phyloP scores from a whole-genome alignment of 2,329 filamentous ascomycete species.

The Alternaria consortialis region DNA sequence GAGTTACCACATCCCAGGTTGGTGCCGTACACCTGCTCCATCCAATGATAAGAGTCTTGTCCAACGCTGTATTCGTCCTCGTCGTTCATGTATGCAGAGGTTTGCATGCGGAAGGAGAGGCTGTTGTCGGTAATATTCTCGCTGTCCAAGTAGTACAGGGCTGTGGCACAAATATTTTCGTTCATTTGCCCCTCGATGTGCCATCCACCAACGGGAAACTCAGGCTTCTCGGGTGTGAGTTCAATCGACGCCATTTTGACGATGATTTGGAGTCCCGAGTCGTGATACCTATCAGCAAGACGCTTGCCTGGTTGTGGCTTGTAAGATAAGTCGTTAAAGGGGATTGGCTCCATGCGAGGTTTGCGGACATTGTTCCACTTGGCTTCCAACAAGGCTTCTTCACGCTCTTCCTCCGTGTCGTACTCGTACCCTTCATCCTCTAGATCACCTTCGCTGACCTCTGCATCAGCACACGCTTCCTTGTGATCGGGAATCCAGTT shows the following conservation, averaged over 20 bases:
- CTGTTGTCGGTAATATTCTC: conserved; percentile 64
- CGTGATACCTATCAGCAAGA: conserved; percentile 22
- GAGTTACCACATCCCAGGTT: conserved; percentile 1
- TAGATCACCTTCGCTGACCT: conserved; percentile 8
- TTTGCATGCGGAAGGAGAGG: conserved; percentile 36
- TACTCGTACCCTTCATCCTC: neutral
- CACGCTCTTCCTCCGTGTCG: neutral
- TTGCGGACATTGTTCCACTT: conserved; percentile 32
- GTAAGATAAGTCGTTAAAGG: conserved; percentile 27
- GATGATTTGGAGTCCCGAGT: conserved; percentile 64
- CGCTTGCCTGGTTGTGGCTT: conserved; percentile 13
- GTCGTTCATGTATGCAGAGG: conserved; percentile 11
- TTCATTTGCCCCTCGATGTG: conserved; percentile 63
- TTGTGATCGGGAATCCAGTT: conserved; percentile 26
- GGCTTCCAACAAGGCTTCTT: conserved; percentile 4
- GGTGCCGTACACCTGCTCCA: conserved; percentile 30
- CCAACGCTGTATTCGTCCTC: conserved; percentile 13
- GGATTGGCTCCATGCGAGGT: conserved; percentile 21
- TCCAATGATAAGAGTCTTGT: conserved; percentile 24
- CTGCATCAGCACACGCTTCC: conserved; percentile 7
- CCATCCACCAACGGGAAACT: conserved; percentile 64
- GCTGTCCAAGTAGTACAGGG: conserved; percentile 68
- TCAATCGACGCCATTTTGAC: conserved; percentile 69
- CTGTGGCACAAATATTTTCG: conserved; percentile 70
- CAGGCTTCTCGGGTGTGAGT: conserved; percentile 65